Evolutionary conservation across 164 flowering plant genomes (phyloP).

Genomic region (Chimonanthus praecox): DNA sequence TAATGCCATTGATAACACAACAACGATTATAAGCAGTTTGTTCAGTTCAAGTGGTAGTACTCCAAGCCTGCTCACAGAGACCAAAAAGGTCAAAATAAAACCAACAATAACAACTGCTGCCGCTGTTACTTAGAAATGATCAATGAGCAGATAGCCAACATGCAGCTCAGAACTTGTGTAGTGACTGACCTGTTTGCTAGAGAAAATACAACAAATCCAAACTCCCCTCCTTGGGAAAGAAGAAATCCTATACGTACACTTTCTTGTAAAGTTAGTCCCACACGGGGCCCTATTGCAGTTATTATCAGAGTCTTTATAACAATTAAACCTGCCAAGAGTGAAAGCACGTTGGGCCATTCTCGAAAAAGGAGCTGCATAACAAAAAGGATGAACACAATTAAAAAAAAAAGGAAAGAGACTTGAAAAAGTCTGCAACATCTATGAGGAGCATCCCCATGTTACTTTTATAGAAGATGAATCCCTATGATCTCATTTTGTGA

Average conservation of each 20-base stretch:
- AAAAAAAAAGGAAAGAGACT: constrained; percentile 1
- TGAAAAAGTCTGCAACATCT: not conserved
- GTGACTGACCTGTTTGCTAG: constrained; percentile 80
- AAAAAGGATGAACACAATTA: constrained; percentile 1
- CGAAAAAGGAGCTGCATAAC: constrained; percentile 73
- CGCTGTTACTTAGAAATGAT: not conserved
- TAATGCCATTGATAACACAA: constrained; percentile 94
- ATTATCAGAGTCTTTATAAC: constrained; percentile 87
- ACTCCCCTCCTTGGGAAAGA: constrained; percentile 98
- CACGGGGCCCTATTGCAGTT: constrained; percentile 93
- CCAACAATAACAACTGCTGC: too few relatives aligned
- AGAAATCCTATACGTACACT: constrained; percentile 91
- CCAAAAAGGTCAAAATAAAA: not conserved
- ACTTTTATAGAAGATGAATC: too few relatives aligned
- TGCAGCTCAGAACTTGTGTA: not conserved
- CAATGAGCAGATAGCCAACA: constrained; percentile 1
- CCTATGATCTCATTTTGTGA: too few relatives aligned
- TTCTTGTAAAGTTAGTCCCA: constrained; percentile 80
- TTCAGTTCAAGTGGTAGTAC: constrained; percentile 97
- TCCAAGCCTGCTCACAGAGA: constrained; percentile 65
- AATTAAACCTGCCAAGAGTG: constrained; percentile 85
- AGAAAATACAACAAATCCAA: constrained; percentile 95
- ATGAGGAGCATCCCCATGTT: not conserved
- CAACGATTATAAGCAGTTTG: constrained; percentile 95
- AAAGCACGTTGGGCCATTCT: constrained; percentile 97